phyloP scores from a whole-genome alignment of 176 grass and related monocot genomes.

The Miscanthus lutarioriparius region DNA sequence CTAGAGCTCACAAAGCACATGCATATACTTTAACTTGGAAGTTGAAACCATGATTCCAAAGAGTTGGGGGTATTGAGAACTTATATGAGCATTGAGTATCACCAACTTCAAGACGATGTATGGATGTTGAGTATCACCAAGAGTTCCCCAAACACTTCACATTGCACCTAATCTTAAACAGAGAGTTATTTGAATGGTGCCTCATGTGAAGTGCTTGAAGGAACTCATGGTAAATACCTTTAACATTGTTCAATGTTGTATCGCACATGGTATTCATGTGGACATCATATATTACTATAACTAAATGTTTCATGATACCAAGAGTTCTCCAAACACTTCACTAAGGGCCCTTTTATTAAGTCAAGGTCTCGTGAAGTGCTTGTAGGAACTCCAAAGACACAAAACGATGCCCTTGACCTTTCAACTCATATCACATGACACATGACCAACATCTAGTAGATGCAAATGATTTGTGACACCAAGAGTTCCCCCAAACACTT shows the following conservation, averaged over 20 bases:
- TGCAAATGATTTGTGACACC: conserved; percentile 8
- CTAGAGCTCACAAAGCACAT: neutral
- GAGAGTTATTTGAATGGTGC: neutral
- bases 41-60: neutral
- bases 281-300: neutral
- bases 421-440: neutral
- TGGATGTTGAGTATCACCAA: neutral
- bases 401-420: neutral
- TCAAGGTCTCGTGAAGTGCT: conserved; percentile 31
- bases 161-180: neutral
- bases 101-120: too few species aligned
- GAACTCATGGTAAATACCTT: conserved; percentile 37
- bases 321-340: conserved; percentile 77
- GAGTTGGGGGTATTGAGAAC: neutral
- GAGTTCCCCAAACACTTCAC: conserved; percentile 56
- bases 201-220: conserved; percentile 33
- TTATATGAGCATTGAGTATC: neutral
- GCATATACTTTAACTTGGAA: neutral
- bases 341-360: neutral
- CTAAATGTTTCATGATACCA: conserved; percentile 19
- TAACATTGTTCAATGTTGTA: neutral
- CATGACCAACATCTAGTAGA: neutral
- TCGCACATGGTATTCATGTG: neutral
- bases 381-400: conserved; percentile 42
- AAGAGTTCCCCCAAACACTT: conserved; percentile 67